phyloP scores from a whole-genome alignment of 768 basidiomycete species.

The Trametes punicea region DNA sequence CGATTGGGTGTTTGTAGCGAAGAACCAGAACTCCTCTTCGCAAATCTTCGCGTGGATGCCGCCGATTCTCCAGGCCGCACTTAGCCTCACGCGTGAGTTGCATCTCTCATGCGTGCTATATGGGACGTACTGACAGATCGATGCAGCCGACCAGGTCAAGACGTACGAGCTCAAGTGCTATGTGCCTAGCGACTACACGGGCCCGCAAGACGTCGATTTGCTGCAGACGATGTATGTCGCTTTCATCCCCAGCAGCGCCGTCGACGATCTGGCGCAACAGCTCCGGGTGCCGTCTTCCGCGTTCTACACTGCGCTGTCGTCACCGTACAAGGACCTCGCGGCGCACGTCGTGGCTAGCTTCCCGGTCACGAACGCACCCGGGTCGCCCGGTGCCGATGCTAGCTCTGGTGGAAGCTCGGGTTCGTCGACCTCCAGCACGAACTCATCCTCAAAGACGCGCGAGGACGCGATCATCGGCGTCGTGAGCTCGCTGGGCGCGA shows the following conservation, averaged over 20 bases:
- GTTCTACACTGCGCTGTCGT: constrained; percentile 57
- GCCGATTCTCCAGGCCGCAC: constrained; percentile 41
- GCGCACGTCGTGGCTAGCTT: constrained; percentile 67
- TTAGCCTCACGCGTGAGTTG: constrained; percentile 41
- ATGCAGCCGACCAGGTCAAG: constrained; percentile 36
- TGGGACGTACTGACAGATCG: constrained; percentile 28
- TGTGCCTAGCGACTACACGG: constrained; percentile 54
- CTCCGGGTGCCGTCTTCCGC: constrained; percentile 57
- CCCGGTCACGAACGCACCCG: constrained; percentile 44
- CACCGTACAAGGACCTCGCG: constrained; percentile 54
- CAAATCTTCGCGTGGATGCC: constrained; percentile 81
- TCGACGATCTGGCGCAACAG: constrained; percentile 60
- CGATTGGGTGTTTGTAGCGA: constrained; percentile 69
- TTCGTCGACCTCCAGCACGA: constrained; percentile 11
- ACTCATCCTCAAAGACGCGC: constrained; percentile 44
- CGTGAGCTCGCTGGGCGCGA: constrained; percentile 74
- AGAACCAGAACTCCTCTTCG: constrained; percentile 51
- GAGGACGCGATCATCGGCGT: constrained; percentile 92
- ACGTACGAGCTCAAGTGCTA: constrained; percentile 67
- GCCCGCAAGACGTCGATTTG: constrained; percentile 41
- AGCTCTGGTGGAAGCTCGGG: constrained; percentile 25
- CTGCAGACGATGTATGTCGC: constrained; percentile 72
- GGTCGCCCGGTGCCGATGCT: constrained; percentile 17
- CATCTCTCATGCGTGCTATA: constrained; percentile 31
- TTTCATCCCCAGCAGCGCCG: constrained; percentile 56